Base-by-base conservation (phyloP, 2,329 filamentous ascomycete species). In the Verticillium alfalfae region DNA sequence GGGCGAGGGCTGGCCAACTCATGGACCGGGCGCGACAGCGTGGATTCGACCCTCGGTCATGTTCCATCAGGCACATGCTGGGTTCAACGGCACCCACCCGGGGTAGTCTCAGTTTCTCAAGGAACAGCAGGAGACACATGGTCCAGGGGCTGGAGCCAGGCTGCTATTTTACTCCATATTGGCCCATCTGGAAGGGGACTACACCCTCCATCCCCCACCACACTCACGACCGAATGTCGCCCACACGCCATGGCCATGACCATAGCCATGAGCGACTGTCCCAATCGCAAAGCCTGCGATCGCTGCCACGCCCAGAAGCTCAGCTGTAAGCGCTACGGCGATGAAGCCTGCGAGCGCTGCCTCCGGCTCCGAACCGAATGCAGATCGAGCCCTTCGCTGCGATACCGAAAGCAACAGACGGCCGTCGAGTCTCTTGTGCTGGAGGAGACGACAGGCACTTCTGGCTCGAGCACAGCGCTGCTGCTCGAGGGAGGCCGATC, bases 241-340 rank as follows among this genome's bases (percentile, higher is more conserved):
- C 62, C 58, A 60, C 59, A 18, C 45, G 45, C 52, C 49, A 68
- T 63, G 71, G 70, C 66, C 61, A 65, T 69, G 66, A 71, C 66
- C 61, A 65, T 69, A 66, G 70, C 66, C 67, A 77, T 77, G 75
- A 67, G 72, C 65, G 75, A 77, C 63, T 70, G 68, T 59, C 67
- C 72, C 63, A 76, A 73, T 64, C 75, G 79, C 61, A 78, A 76
- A 61, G 78, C 78, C 61, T 81, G 78, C 69, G 78, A 81, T 67
- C 75, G 77, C 64, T 81, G 78, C 66, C 79, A 81, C 66, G 68
- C 68, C 18, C 78, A 80, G 66, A 81, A 81, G 67, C 71, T 81
- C 62, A 77, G 75, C 65, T 81, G 78, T 70, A 80, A 77, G 66
- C 74, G 78, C 58, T 67, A 70, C 61, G 72, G 71, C 62, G 73